Evolutionary conservation across 139 green algal species (phyloP).

Genomic region (Closterium sp.): DNA sequence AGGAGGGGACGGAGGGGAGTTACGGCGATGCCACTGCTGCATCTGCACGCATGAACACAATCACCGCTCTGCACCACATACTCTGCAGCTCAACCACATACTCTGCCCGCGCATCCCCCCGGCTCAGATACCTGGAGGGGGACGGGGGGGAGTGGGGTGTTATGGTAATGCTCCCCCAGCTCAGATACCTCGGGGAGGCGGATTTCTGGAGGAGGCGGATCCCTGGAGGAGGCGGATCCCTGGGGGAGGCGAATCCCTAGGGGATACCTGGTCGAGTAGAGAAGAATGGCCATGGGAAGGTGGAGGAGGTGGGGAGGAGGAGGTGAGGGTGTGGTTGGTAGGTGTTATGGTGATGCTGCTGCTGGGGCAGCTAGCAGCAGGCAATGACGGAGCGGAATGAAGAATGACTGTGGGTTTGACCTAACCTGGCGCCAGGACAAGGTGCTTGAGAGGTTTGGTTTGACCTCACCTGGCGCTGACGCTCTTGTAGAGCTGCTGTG

Average conservation of each 20-base stretch:
- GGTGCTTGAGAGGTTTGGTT: too few relatives aligned
- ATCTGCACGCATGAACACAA: slow-evolving; percentile 63
- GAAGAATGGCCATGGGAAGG: too few relatives aligned
- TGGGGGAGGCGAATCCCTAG: too few relatives aligned
- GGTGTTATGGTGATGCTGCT: too few relatives aligned
- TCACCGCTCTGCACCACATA: not conserved
- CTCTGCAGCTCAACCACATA: not conserved
- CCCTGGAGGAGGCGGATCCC: too few relatives aligned
- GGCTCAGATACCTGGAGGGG: slow-evolving; percentile 38
- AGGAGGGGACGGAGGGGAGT: not conserved
- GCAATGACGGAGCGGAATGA: not conserved
- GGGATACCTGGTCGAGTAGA: too few relatives aligned
- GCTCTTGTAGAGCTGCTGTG: slow-evolving; percentile 78
- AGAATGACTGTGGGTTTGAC: not conserved
- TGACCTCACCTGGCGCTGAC: slow-evolving; percentile 57
- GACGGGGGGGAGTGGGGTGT: not conserved
- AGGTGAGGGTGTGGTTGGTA: too few relatives aligned
- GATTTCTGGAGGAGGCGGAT: too few relatives aligned
- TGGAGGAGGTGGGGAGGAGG: too few relatives aligned
- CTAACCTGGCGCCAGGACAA: slow-evolving; percentile 60
- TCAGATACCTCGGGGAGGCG: slow-evolving; percentile 36
- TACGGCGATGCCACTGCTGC: not conserved
- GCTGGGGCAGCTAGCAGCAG: too few relatives aligned
- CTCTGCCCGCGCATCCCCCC: slow-evolving; percentile 35
- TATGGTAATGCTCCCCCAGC: not conserved